Conservation (phyloP, 106 monocot species). For the Hemerocallis citrina region DNA sequence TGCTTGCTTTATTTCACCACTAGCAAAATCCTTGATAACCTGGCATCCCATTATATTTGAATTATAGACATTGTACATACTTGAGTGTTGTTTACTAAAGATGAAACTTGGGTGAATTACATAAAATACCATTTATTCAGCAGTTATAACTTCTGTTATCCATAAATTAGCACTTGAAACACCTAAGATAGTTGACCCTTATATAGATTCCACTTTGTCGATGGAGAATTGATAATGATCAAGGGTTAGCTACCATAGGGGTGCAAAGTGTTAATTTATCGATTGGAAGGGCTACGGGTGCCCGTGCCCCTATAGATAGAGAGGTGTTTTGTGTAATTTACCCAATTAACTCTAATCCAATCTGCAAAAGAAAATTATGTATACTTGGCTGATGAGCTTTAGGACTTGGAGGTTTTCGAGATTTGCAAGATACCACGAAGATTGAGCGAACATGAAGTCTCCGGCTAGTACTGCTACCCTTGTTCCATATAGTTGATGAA, state of each 20-base stretch:
- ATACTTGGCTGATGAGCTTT: conserved; percentile 89
- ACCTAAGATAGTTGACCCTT: too few species aligned
- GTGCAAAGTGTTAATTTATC: too few species aligned
- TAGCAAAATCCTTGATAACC: conserved; percentile 96
- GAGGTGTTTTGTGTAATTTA: too few species aligned
- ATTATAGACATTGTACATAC: too few species aligned
- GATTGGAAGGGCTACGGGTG: background rate
- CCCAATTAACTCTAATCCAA: too few species aligned
- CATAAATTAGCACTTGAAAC: too few species aligned
- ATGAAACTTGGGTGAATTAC: too few species aligned
- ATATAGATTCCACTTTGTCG: background rate
- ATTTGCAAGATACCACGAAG: conserved; percentile 91
- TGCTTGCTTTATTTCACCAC: conserved; percentile 88
- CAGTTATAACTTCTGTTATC: too few species aligned
- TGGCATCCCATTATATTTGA: conserved; percentile 13
- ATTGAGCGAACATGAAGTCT: conserved; percentile 95
- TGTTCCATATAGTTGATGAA: conserved; percentile 80
- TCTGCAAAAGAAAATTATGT: background rate
- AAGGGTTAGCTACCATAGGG: too few species aligned
- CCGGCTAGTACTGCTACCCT: conserved; percentile 80
- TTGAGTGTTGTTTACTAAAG: too few species aligned
- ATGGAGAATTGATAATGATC: too few species aligned
- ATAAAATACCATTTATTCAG: too few species aligned
- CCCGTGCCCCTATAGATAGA: background rate
- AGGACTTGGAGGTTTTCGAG: conserved; percentile 85